These are phyloP conservation scores for Lomentospora prolificans DNA, from an alignment of 2,329 filamentous ascomycete species.

Conservation along the genomic window DNA sequence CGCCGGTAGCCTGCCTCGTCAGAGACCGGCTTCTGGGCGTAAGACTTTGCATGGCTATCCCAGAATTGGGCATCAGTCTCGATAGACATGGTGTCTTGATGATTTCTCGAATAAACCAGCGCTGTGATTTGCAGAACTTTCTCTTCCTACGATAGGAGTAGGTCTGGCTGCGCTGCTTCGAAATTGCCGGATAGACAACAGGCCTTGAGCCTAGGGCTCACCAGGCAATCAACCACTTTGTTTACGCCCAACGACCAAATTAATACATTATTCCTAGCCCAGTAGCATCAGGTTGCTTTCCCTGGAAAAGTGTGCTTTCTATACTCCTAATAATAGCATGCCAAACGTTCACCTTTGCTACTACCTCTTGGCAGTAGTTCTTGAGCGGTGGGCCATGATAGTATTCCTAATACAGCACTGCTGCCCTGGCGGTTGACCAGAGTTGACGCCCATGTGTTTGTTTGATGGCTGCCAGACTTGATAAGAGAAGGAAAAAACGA, in stretches of 20 bases:
- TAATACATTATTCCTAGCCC: no score
- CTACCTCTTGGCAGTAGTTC: background rate
- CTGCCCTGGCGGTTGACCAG: no score
- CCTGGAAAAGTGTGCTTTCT: no score
- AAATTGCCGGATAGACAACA: background rate
- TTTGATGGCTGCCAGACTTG: no score
- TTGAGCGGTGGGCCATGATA: background rate
- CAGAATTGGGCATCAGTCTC: constrained; percentile 11
- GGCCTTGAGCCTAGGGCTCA: background rate
- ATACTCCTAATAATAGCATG: background rate
- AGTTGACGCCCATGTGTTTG: no score
- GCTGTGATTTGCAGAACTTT: background rate
- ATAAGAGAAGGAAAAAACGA: no score
- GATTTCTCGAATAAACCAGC: background rate
- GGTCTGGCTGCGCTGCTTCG: background rate
- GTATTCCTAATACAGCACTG: background rate
- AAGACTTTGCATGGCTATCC: constrained; percentile 10
- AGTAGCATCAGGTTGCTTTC: no score
- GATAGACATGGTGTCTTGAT: background rate
- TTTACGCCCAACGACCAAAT: no score
- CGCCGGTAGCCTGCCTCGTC: constrained; percentile 13
- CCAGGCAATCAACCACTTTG: no score
- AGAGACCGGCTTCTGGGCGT: constrained; percentile 10
- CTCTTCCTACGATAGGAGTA: background rate
- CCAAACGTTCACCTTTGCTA: background rate